Evolutionary conservation across 1,284 basidiomycete species (phyloP), one percentile per base, ranked within the genome.

Genomic region (Hypsizygus ulmarius): DNA sequence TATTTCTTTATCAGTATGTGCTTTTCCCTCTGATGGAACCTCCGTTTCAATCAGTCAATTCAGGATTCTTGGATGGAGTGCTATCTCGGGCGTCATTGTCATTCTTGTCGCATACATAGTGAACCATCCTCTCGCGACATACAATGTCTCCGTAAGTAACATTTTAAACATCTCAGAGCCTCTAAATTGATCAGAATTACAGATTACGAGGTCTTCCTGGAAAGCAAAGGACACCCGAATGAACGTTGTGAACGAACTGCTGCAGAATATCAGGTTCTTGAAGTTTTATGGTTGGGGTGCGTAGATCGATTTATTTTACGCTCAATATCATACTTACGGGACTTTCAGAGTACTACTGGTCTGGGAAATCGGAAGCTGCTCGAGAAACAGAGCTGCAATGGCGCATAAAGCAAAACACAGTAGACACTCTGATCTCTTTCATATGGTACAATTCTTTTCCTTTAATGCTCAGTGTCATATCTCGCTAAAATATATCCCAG

Each of bases 41-140:
- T 27, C 21, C n/a, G n/a, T n/a, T 6, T 12, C 11, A 30, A n/a
- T 53, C 33, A 51, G 28, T 34, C 9, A 33, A 38, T 41, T 12
- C 52, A 90, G 88, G 43, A 72, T 93, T 21, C 75, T 93, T 33
- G 91, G 91, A 6, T 91, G 88, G 87, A 87, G 87, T 36, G 82
- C 87, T 0, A 73, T 93, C 25, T 82, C 84, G 10, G 89, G 89
- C n/a, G 81, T 92, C 3, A 72, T 76, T 11, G 80, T 91, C 21
- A 77, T 93, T 12, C 60, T 84, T 4, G 54, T 88, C 3, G 83
- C 83, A 4, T 84, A 84, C 50, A 70, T 81, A 1, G 58, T 87
- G 52, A 87, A 86, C 60, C 83, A 81, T 52, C 79, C 81, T 1
- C 63, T 90, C 37, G 79, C 78, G 3, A 79, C 75, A 57, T 81